Conservation (phyloP, 305 asterid species). For the Fraxinus albicans region DNA sequence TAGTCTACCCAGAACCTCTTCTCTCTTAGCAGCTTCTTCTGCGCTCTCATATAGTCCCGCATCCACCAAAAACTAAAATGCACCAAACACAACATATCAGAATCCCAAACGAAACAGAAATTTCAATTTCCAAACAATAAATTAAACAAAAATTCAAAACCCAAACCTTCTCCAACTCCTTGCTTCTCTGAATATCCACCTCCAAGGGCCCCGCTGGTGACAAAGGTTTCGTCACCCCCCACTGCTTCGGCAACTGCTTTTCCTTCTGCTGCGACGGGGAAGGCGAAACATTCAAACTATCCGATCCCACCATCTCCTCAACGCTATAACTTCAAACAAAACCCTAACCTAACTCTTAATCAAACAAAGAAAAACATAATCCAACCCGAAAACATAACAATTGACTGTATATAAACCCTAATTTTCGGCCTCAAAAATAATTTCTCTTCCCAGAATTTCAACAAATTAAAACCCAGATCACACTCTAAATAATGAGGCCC, state of each 20-base stretch:
- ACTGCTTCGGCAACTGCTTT: slow-evolving; percentile 51
- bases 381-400: background rate
- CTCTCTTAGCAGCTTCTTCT: slow-evolving; percentile 73
- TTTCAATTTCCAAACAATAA: background rate
- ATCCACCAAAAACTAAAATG: slow-evolving; percentile 61
- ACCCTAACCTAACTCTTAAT: slow-evolving; percentile 17
- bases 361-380: slow-evolving; percentile 1
- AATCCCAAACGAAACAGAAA: slow-evolving; percentile 8
- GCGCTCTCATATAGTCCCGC: slow-evolving; percentile 75
- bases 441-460: background rate
- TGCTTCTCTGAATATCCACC: slow-evolving; percentile 57
- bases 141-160: background rate
- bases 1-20: slow-evolving; percentile 61
- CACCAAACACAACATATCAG: slow-evolving; percentile 13
- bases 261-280: slow-evolving; percentile 33
- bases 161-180: slow-evolving; percentile 76
- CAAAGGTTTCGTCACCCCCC: slow-evolving; percentile 71
- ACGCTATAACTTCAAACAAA: background rate
- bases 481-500: background rate
- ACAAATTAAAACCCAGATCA: background rate
- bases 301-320: slow-evolving; percentile 42
- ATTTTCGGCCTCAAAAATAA: background rate
- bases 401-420: background rate
- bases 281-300: slow-evolving; percentile 32
- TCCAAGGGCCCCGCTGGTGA: slow-evolving; percentile 75